Conservation (phyloP, 345 rosid genomes). For the Balakata baccata region DNA sequence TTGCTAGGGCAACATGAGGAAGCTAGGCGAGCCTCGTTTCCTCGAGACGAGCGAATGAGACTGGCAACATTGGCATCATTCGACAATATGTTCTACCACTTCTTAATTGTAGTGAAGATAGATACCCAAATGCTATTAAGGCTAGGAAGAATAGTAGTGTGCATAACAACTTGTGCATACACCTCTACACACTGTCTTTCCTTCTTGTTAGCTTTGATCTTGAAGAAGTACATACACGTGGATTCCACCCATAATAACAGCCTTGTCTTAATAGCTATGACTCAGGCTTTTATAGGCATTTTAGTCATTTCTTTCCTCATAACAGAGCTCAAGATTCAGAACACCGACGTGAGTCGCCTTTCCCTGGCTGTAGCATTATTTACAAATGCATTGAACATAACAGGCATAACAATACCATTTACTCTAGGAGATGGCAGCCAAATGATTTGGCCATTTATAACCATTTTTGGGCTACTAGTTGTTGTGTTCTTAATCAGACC, state of each 20-base stretch:
- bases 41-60: neutral
- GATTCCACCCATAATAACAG: neutral
- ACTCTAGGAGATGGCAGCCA: neutral
- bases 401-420: neutral
- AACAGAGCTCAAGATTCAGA: conserved; percentile 14
- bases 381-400: neutral
- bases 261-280: neutral
- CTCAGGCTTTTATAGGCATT: conserved; percentile 12
- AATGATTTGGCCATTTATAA: neutral
- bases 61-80: conserved; percentile 12
- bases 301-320: neutral
- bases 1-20: neutral
- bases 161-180: neutral
- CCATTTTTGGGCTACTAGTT: neutral
- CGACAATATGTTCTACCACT: conserved; percentile 12
- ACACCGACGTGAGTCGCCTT: conserved; percentile 17
- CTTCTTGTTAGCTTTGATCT: neutral
- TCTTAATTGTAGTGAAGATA: conserved; percentile 3
- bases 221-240: neutral
- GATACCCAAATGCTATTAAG: conserved; percentile 7
- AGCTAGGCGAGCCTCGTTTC: neutral
- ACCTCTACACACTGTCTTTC: neutral
- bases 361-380: conserved; percentile 3
- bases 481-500: conserved; percentile 4
- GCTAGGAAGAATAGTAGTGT: conserved; percentile 8